Evolutionary conservation across 2,329 filamentous ascomycete genomes (phyloP), one percentile per base, ranked within the genome.

Genomic region (Venturia aucupariae): DNA sequence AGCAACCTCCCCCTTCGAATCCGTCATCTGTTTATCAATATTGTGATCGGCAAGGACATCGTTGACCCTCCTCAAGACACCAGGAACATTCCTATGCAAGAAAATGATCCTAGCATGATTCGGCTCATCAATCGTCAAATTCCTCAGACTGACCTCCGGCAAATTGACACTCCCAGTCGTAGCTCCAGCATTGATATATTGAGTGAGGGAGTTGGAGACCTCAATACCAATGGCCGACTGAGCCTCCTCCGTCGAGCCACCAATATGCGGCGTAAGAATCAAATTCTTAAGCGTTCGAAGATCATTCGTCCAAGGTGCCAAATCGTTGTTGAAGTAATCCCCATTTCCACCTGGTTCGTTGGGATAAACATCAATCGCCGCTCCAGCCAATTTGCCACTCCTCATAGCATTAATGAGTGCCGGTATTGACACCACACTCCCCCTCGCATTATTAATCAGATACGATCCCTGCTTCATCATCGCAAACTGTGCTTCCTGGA

Each of bases 1-100:
- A 24, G 94, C 94, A 68, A 94, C 88, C 74, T 97, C 93, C 70
- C 92, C 93, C 79, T 88, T 89, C 78, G 90, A 96, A 76, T 97
- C 94, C 61, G 90, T 94, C 81, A 95, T 97, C 79, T 99, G 94
- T 82, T 97, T 97, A 80, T 97, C 93, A 70, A 99, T 92, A 76
- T 99, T 99, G 81, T 99, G 92, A 72, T 95, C 87, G 54, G 89
- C 90, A 60, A 99, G 83, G 67, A 97, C 91, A 72, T 94, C 90
- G 81, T 99, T 99, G 69, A 99, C 94, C 87, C 39, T 42, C 64
- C 92, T 86, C 75, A 99, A 81, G 67, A 99, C 94, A 81, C 94
- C 94, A 60, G 94, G 94, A 27, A 97, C 86, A 78, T 99, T 99
- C 77, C 89, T 89, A 79, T 99, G 94, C 70, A 99, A 95, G 77